Evolutionary conservation across 345 rosid species (phyloP).

Genomic region (Zanthoxylum bungeanum): DNA sequence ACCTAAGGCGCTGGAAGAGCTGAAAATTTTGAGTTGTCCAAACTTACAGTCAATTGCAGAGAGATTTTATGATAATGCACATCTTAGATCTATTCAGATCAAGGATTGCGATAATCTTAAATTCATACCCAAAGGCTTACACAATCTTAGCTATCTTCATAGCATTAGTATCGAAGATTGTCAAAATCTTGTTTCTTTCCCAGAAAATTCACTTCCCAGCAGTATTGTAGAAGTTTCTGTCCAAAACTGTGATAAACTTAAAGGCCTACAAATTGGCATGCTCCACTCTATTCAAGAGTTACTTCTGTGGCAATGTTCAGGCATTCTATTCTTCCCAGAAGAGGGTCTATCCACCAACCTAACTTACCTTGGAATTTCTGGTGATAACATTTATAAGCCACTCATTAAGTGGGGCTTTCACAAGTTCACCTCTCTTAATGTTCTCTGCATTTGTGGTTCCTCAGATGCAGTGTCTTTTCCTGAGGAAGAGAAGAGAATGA

Average conservation of each 20-base stretch:
- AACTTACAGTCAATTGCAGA: slow-evolving; percentile 4
- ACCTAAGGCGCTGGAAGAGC: too few relatives aligned
- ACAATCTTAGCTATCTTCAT: slow-evolving; percentile 9
- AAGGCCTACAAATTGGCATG: not conserved
- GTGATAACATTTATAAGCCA: not conserved
- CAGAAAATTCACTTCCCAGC: not conserved
- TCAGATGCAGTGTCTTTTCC: slow-evolving; percentile 12
- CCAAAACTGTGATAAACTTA: not conserved
- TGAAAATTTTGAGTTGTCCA: too few relatives aligned
- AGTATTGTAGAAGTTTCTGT: not conserved
- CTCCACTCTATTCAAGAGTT: too few relatives aligned
- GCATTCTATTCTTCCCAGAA: slow-evolving; percentile 15
- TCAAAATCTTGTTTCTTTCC: not conserved
- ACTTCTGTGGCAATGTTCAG: too few relatives aligned
- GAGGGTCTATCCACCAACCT: slow-evolving; percentile 17
- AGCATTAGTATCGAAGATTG: not conserved
- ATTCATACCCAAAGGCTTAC: not conserved
- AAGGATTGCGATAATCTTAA: slow-evolving; percentile 8
- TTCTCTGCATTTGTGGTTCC: not conserved
- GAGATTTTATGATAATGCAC: slow-evolving; percentile 2
- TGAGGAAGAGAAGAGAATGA: slow-evolving; percentile 15
- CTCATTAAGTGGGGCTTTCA: slow-evolving; percentile 19
- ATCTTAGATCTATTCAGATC: not conserved
- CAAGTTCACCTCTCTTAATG: slow-evolving; percentile 8
- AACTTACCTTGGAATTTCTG: not conserved